Evolutionary conservation across 2,329 filamentous ascomycete genomes (phyloP).

Genomic region (Boeremia lycopersici): DNA sequence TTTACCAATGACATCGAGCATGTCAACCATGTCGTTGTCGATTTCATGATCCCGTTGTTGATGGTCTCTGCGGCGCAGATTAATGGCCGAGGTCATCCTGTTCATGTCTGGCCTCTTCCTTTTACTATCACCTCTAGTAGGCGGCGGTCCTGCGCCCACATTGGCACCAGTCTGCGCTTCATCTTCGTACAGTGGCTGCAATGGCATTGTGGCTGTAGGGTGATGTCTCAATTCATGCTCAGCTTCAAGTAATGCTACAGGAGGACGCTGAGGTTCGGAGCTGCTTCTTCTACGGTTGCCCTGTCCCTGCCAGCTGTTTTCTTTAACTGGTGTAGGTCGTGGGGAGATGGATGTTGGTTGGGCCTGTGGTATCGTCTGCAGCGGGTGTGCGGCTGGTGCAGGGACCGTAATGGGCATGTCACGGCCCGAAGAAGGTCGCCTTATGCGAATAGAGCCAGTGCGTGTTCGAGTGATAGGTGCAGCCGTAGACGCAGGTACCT

Average conservation of each 20-base stretch:
- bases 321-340: conserved; percentile 7
- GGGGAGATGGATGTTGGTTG: conserved; percentile 2
- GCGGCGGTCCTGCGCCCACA: conserved; percentile 22
- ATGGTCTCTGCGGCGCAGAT: conserved; percentile 31
- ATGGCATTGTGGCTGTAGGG: conserved; percentile 29
- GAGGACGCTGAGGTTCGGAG: conserved; percentile 41
- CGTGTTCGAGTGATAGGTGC: conserved; percentile 18
- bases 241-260: conserved; percentile 27
- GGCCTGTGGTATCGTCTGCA: conserved; percentile 14
- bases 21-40: conserved; percentile 66
- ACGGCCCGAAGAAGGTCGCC: conserved; percentile 23
- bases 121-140: conserved; percentile 16
- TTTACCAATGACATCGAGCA: conserved; percentile 72
- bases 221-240: conserved; percentile 38
- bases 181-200: conserved; percentile 44
- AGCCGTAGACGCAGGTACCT: conserved; percentile 17
- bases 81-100: conserved; percentile 34
- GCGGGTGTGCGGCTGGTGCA: conserved; percentile 2
- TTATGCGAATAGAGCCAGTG: conserved; percentile 38
- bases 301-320: conserved; percentile 25
- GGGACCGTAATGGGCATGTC: conserved; percentile 6
- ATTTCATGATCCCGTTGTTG: conserved; percentile 53
- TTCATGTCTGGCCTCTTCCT: conserved; percentile 24
- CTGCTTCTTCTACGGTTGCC: conserved; percentile 39
- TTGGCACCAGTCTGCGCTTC: conserved; percentile 14